phyloP scores from a whole-genome alignment of 257 asterid species.

The Linaria vulgaris region DNA sequence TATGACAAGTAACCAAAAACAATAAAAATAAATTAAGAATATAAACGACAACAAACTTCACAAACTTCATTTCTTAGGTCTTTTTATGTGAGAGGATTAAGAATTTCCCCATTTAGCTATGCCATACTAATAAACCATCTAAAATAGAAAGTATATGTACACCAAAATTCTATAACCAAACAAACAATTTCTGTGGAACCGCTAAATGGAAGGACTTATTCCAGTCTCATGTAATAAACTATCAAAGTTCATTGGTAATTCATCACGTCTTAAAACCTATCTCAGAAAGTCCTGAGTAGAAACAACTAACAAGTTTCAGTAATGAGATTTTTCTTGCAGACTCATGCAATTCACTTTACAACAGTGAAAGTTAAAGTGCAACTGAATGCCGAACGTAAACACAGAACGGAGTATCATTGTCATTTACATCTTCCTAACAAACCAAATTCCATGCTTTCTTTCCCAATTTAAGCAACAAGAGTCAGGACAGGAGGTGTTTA shows the following conservation, averaged over 20 bases:
- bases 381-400: neutral
- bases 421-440: no score
- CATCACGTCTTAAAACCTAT: no score
- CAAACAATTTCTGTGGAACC: neutral
- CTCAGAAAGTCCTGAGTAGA: neutral
- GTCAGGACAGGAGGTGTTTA: neutral
- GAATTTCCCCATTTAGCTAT: neutral
- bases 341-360: no score
- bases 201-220: neutral
- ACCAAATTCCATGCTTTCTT: conserved; percentile 1
- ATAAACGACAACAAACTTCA: neutral
- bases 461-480: neutral
- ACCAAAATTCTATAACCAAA: neutral
- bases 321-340: neutral
- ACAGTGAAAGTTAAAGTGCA: no score
- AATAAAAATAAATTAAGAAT: neutral
- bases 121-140: neutral
- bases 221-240: neutral
- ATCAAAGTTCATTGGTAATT: no score
- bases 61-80: neutral
- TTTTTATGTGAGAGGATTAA: neutral
- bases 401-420: neutral
- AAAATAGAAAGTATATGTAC: neutral
- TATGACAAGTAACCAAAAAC: no score
- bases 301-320: no score